Conservation (phyloP, 495 filamentous ascomycete species). For the Podospora pseudopauciseta region DNA sequence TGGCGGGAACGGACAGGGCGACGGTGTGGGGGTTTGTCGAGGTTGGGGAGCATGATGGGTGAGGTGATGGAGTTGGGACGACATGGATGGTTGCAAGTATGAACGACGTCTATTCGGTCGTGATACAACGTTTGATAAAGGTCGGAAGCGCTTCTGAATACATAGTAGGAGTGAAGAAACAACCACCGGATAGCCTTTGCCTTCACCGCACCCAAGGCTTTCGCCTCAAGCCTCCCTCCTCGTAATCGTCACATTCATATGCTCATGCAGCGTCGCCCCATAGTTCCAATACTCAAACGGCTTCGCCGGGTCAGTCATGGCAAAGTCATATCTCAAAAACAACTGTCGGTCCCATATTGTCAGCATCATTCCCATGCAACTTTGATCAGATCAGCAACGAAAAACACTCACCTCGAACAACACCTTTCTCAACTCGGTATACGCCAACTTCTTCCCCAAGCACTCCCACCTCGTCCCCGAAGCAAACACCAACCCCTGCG, state of each 20-base stretch:
- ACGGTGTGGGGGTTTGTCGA: not conserved
- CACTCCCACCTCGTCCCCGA: constrained; percentile 51
- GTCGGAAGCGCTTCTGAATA: not conserved
- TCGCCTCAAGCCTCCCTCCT: not conserved
- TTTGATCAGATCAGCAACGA: not conserved
- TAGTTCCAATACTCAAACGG: constrained; percentile 29
- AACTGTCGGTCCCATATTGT: not conserved
- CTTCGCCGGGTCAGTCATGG: constrained; percentile 41
- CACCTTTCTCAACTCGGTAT: constrained; percentile 53
- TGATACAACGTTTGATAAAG: not conserved
- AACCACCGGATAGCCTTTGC: not conserved
- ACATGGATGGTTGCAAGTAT: too few relatives aligned
- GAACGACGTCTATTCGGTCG: too few relatives aligned
- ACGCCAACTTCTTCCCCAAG: constrained; percentile 52
- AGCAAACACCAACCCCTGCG: constrained; percentile 52
- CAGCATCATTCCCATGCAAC: not conserved
- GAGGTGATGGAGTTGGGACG: not conserved
- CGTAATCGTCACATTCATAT: constrained; percentile 15
- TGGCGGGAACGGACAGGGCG: not conserved
- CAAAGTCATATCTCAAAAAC: constrained; percentile 41
- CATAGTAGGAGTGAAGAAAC: not conserved
- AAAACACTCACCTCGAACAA: constrained; percentile 46
- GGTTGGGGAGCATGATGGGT: not conserved
- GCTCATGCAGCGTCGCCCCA: constrained; percentile 13
- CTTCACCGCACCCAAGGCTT: too few relatives aligned